Conservation (phyloP, 441 rosid genomes). For the Isatis lusitanica region DNA sequence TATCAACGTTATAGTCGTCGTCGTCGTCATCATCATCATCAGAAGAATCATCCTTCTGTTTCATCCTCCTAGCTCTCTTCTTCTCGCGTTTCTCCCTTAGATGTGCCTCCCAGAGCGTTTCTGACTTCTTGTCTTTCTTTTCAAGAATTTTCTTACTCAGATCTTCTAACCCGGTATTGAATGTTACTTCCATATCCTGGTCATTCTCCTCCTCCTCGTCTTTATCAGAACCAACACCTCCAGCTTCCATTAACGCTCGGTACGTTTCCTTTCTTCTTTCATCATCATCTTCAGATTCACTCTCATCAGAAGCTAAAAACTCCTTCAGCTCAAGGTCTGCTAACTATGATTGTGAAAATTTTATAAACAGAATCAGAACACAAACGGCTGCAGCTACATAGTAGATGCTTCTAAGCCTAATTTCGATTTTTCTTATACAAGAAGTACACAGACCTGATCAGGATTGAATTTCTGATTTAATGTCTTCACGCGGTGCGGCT, state of each 20-base stretch:
- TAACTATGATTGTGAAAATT: slow-evolving; percentile 47
- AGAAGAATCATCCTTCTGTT: slow-evolving; percentile 42
- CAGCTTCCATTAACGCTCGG: slow-evolving; percentile 62
- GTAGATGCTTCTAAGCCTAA: background rate
- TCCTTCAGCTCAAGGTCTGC: slow-evolving; percentile 81
- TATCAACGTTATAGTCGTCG: slow-evolving; percentile 36
- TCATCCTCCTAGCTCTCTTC: slow-evolving; percentile 64
- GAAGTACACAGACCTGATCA: slow-evolving; percentile 61
- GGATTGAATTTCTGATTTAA: slow-evolving; percentile 69
- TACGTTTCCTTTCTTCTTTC: slow-evolving; percentile 53
- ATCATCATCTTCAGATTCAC: slow-evolving; percentile 62
- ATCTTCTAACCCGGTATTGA: slow-evolving; percentile 89
- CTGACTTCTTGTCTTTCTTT: slow-evolving; percentile 70
- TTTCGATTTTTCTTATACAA: background rate
- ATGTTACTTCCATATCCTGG: slow-evolving; percentile 91
- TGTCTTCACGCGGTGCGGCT: slow-evolving; percentile 82
- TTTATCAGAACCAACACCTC: slow-evolving; percentile 68
- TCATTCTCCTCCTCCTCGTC: slow-evolving; percentile 66
- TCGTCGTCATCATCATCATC: slow-evolving; percentile 47
- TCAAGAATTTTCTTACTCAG: slow-evolving; percentile 70
- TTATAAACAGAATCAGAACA: slow-evolving; percentile 25
- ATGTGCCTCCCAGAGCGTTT: slow-evolving; percentile 73
- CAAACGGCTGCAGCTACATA: background rate
- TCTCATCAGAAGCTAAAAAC: slow-evolving; percentile 83
- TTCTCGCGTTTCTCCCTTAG: slow-evolving; percentile 69